Percentiles rank a stretch among this genome's conserved stretches.
Evolutionary conservation across 768 basidiomycete genomes (phyloP).

Genomic region (Ramaria sp.): DNA sequence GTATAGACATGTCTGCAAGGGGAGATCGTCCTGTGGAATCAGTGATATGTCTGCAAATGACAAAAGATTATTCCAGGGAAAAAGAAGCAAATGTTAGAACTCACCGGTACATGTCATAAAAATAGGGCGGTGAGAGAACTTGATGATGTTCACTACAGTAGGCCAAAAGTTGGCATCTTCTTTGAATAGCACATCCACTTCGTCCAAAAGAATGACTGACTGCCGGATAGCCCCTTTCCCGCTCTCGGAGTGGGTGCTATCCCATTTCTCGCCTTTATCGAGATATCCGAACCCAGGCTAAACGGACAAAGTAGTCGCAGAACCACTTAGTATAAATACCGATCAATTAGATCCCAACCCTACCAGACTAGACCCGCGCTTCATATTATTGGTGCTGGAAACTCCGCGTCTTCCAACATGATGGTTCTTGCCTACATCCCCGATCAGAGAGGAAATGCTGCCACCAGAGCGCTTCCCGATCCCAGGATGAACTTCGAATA

Average conservation of each 20-base stretch:
- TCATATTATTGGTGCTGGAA: background rate
- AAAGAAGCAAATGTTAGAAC: constrained; percentile 15
- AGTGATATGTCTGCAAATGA: constrained; percentile 48
- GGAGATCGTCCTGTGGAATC: constrained; percentile 64
- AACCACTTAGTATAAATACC: background rate
- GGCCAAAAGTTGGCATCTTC: constrained; percentile 85
- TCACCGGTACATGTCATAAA: constrained; percentile 93
- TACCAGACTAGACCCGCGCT: background rate
- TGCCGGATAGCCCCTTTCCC: constrained; percentile 42
- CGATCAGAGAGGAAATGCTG: constrained; percentile 70
- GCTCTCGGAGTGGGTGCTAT: background rate
- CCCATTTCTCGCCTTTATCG: background rate
- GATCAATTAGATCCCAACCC: background rate
- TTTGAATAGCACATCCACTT: constrained; percentile 87
- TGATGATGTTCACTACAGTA: constrained; percentile 70
- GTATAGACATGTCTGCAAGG: constrained; percentile 58
- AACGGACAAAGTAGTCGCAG: background rate
- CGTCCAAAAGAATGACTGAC: constrained; percentile 86
- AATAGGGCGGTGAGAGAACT: constrained; percentile 76
- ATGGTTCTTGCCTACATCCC: constrained; percentile 92
- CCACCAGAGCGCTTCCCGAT: constrained; percentile 80
- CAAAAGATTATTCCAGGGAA: constrained; percentile 9
- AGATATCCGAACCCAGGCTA: background rate
- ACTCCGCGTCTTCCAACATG: constrained; percentile 38
- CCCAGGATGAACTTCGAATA: constrained; percentile 95